Base-by-base conservation (phyloP, 2,329 filamentous ascomycete genomes). In the Rasamsonia emersonii region DNA sequence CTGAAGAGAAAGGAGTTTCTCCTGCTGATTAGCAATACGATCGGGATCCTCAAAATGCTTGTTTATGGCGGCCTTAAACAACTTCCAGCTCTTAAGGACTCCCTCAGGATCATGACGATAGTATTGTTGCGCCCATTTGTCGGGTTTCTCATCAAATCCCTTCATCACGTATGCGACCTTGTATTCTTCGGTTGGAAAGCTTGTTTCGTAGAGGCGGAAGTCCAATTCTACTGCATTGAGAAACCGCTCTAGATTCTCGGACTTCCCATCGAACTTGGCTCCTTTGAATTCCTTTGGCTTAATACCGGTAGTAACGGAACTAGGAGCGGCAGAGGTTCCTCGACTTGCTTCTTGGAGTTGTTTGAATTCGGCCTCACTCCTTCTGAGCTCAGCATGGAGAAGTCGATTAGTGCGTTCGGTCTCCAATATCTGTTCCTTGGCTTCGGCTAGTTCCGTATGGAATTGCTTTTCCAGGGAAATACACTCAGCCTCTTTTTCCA, bases 241-340 rank as follows among this genome's bases (percentile, higher is more conserved):
- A n/a, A 23, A 23, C 20, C 20, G 20, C 20, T 23, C 20, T 23
- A 23, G 20, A n/a, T 23, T 23, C n/a, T 23, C 20, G n/a, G 20
- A 8, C 20, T 23, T 23, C n/a, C 20, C 20, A 23, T 23, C 20
- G n/a, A 23, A 23, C 8, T 8, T 7, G 8, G 8, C 20, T 23
- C 20, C 20, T n/a, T 23, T 23, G 20, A 8, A 23, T 23, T 23
- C n/a, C n/a, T n/a, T 23, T 23, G 20, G 20, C 8, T 23, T 23
- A 23, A 8, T 23, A 23, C n/a, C n/a, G 20, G 20, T 23, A 23
- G n/a, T n/a, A n/a, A n/a, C n/a, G n/a, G n/a, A n/a, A n/a, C n/a
- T n/a, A n/a, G n/a, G n/a, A n/a, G n/a, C n/a, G n/a, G n/a, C n/a
- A n/a, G n/a, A n/a, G n/a, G n/a, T n/a, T n/a, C n/a, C n/a, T n/a